These are phyloP conservation scores for Dioszegia aurantiaca DNA, from an alignment of 768 basidiomycete genomes.

Conservation along the genomic window DNA sequence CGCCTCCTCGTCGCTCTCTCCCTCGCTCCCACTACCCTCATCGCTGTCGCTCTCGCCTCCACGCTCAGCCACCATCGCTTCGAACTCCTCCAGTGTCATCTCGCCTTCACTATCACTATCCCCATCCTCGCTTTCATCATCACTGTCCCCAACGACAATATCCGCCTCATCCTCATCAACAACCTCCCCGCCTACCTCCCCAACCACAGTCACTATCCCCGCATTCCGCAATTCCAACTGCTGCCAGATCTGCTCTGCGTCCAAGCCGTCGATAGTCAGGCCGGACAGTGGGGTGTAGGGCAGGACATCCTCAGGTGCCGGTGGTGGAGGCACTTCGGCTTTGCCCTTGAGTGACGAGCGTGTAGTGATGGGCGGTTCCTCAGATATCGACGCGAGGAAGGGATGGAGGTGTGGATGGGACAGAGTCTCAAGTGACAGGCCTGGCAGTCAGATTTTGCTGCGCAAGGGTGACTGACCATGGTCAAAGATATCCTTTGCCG, in stretches of 20 bases:
- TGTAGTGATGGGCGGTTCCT: slow-evolving; percentile 63
- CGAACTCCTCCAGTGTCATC: slow-evolving; percentile 38
- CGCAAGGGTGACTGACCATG: slow-evolving; percentile 55
- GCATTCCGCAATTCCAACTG: slow-evolving; percentile 81
- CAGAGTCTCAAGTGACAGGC: slow-evolving; percentile 56
- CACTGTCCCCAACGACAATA: slow-evolving; percentile 34
- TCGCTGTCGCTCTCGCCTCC: slow-evolving; percentile 26
- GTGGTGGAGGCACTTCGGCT: slow-evolving; percentile 53
- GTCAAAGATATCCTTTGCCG: slow-evolving; percentile 52
- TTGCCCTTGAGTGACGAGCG: slow-evolving; percentile 53
- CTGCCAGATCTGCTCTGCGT: slow-evolving; percentile 84
- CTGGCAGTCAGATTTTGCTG: slow-evolving; percentile 62
- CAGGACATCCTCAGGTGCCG: slow-evolving; percentile 26
- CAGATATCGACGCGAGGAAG: slow-evolving; percentile 66
- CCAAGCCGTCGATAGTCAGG: slow-evolving; percentile 74
- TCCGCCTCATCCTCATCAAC: slow-evolving; percentile 50
- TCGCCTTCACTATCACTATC: slow-evolving; percentile 52
- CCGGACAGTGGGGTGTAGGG: slow-evolving; percentile 68
- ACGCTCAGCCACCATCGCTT: slow-evolving; percentile 14
- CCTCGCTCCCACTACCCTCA: slow-evolving; percentile 22
- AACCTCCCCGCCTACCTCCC: slow-evolving; percentile 59
- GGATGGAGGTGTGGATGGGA: slow-evolving; percentile 66
- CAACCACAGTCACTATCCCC: slow-evolving; percentile 67
- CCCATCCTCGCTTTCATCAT: slow-evolving; percentile 37
- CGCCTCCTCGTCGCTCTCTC: slow-evolving; percentile 21